phyloP scores from a whole-genome alignment of 352 stramenopile genomes.

The Globisporangium sylvaticum region DNA sequence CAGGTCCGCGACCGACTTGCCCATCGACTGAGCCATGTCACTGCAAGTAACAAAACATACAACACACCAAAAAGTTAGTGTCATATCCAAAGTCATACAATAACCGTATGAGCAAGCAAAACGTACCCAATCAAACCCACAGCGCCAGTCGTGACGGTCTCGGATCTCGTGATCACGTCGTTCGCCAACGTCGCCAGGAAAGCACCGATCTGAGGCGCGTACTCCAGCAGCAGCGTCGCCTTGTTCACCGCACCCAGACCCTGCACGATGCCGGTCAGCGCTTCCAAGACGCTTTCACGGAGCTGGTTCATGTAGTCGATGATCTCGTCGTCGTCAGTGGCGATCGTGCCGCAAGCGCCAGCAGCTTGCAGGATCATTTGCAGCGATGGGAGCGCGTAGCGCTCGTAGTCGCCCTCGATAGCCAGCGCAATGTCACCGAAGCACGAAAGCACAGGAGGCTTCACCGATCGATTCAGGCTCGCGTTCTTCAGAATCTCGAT shows the following conservation, averaged over 20 bases:
- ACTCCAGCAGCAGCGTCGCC: conserved; percentile 78
- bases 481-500: conserved; percentile 95
- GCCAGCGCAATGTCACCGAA: conserved; percentile 97
- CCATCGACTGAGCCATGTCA: conserved; percentile 79
- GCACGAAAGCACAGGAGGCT: conserved; percentile 94
- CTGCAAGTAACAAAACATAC: conserved; percentile 34
- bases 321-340: conserved; percentile 95
- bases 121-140: conserved; percentile 88
- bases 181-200: conserved; percentile 88
- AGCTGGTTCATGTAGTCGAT: conserved; percentile 97
- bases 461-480: conserved; percentile 91
- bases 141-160: conserved; percentile 89
- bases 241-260: conserved; percentile 90
- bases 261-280: conserved; percentile 95
- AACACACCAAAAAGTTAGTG: conserved; percentile 11
- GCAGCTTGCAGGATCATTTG: conserved; percentile 87
- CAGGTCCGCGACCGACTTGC: conserved; percentile 53
- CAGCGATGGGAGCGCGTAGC: conserved; percentile 77
- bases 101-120: conserved; percentile 2
- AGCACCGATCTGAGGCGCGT: conserved; percentile 77
- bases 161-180: conserved; percentile 77
- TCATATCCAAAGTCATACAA: neutral
- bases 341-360: conserved; percentile 78
- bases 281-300: conserved; percentile 94
- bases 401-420: conserved; percentile 91